Base-by-base conservation (phyloP, 2,329 filamentous ascomycete species). In the Knoxdaviesia capensis region DNA sequence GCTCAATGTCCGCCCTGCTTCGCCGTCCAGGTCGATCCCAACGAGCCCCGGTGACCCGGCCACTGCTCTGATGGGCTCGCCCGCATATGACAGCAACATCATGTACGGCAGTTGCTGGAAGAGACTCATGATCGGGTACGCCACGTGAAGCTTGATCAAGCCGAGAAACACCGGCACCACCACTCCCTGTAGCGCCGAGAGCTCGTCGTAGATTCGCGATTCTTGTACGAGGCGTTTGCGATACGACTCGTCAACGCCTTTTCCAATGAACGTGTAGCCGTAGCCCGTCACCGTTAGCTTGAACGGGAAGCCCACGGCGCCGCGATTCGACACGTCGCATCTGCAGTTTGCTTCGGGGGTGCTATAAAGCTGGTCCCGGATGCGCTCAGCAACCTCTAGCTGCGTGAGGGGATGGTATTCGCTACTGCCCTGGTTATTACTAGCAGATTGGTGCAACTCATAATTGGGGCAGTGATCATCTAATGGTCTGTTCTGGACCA, bases 181-280 rank as follows among this genome's bases (percentile, higher is more conserved):
- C 4, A 30, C 7, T 10, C 45, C 48, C 42, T 49, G 48, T 29
- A 42, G 43, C 8, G 11, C 28, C 6, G 33, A 36, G n/a, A 48
- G 42, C 6, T 7, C 32, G 10, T 39, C 31, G 34, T 50, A 50
- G 10, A 48, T 41, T 5, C n/a, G 6, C 6, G 36, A 6, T 41
- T 50, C 47, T 20, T 33, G 40, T 9, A 7, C n/a, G 7, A 50
- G 45, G n/a, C 37, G 39, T 28, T 32, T 8, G n/a, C 20, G 32
- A 38, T 41, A 30, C 9, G 10, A n/a, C 33, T 28, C 7, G 38
- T 48, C 38, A 11, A 46, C 44, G n/a, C 43, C 48, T 42, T 47
- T 48, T 39, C 34, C 47, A 10, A 44, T 41, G 46, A 50, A 43
- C 9, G 46, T 48, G 34, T 50, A 50, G 28, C 47, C 47, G 40